Percentiles rank a stretch among this genome's conserved stretches.
These are phyloP conservation scores for Rhodocollybia butyracea DNA, from an alignment of 768 basidiomycete species.

Conservation along the genomic window DNA sequence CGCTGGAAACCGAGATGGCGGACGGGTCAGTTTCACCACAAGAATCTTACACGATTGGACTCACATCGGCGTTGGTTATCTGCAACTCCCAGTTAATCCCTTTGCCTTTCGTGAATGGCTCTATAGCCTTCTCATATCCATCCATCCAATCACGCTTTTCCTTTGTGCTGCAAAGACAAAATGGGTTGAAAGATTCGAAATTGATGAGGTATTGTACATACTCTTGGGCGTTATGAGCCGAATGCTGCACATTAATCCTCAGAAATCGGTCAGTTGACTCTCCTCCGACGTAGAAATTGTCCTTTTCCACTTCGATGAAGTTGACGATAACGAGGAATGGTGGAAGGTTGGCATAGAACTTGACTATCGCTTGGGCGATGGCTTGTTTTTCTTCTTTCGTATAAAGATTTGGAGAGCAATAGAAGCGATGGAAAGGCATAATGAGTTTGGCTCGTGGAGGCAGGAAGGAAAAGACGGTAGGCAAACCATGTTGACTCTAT, in stretches of 20 bases:
- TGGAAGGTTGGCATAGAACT: slow-evolving; percentile 15
- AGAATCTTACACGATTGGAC: background rate
- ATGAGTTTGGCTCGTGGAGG: too few relatives aligned
- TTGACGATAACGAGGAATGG: slow-evolving; percentile 21
- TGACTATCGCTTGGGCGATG: slow-evolving; percentile 17
- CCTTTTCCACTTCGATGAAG: slow-evolving; percentile 19
- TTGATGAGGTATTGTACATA: slow-evolving; percentile 2
- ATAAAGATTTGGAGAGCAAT: slow-evolving; percentile 18
- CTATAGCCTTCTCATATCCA: slow-evolving; percentile 8
- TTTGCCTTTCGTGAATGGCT: slow-evolving; percentile 11
- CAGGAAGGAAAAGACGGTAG: too few relatives aligned
- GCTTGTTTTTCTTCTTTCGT: slow-evolving; percentile 18
- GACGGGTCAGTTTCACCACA: background rate
- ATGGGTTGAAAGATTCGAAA: background rate
- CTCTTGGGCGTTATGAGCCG: slow-evolving; percentile 16
- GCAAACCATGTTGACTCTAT: too few relatives aligned
- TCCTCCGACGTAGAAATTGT: slow-evolving; percentile 19
- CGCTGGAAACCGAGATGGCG: background rate
- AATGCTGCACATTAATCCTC: slow-evolving; percentile 18
- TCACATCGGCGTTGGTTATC: slow-evolving; percentile 9
- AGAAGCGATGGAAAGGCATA: slow-evolving; percentile 26
- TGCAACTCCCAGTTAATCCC: slow-evolving; percentile 12
- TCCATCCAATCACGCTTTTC: slow-evolving; percentile 8
- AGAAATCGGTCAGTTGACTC: slow-evolving; percentile 13
- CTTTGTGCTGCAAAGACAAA: background rate